Evolutionary conservation across 1,284 basidiomycete genomes (phyloP), one percentile per base, ranked within the genome.

Genomic region (Mycena citricolor): DNA sequence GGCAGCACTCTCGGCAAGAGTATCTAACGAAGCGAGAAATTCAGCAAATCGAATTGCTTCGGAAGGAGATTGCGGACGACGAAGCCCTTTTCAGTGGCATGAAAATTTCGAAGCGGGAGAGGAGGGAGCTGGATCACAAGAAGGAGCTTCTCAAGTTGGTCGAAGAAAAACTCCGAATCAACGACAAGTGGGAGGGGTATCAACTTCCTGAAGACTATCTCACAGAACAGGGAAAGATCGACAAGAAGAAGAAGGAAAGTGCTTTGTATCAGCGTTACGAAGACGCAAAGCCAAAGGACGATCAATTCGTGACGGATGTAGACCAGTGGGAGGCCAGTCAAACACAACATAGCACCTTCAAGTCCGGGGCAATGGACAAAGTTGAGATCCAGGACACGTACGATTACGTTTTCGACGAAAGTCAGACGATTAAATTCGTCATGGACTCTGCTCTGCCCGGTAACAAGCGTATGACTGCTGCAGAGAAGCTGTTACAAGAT

Each of bases 321-420:
- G 97, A 99, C 65, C 89, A 93, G 60, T 95, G 91, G 90, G 97
- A 99, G 65, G 85, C 86, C 38, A 81, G 83, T 64, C 97, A 99
- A 67, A 90, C 94, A 28, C 79, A 82, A 44, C 86, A 93, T 58
- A 93, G 92, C 55, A 88, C 89, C 17, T 88, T 95, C 69, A 85
- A 81, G 60, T 86, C 83, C 10, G 92, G 94, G 21, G 93, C 94
- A 0, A 65, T 94, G 77, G 94, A 97, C 66, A 92, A 90, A 65
- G 74, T 69, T 32, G 83, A 90, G 48, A 49, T 87, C 19, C 81
- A 85, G 21, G 91, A 93, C 32, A 82, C 83, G 38, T 99, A 97
- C 62, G 95, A 99, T 54, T 99, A 94, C 64, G 95, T 99, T 29
- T 97, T 99, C 61, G 95, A 99, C 67, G 95, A 98, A 63, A 88